These are phyloP conservation scores for Mariannaea sp. DNA, from an alignment of 2,329 filamentous ascomycete species.

Conservation along the genomic window DNA sequence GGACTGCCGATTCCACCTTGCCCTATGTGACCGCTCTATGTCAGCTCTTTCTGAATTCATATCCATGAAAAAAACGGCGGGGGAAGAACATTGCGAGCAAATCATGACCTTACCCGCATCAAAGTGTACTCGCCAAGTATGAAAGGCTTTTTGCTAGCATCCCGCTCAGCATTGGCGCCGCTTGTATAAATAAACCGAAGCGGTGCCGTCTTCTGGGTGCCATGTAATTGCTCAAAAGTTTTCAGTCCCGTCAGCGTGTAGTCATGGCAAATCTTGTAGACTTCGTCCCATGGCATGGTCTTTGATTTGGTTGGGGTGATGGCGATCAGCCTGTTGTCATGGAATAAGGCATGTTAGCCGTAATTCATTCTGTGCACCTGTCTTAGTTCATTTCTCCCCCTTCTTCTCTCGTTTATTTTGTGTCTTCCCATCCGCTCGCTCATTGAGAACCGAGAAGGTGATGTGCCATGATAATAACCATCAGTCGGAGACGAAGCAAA, in stretches of 20 bases:
- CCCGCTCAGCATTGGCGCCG: constrained; percentile 49
- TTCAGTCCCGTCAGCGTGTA: constrained; percentile 40
- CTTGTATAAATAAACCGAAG: constrained; percentile 57
- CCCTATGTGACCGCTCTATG: constrained; percentile 43
- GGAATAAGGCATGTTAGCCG: neutral
- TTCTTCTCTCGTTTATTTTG: neutral
- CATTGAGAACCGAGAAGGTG: no score
- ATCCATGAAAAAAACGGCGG: no score
- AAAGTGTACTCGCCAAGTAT: constrained; percentile 47
- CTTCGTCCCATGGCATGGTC: constrained; percentile 42
- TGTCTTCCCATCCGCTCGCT: no score
- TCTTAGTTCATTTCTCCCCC: neutral
- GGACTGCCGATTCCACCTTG: constrained; percentile 50
- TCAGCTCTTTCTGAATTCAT: neutral
- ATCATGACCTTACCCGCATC: constrained; percentile 50
- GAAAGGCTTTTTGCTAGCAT: constrained; percentile 49
- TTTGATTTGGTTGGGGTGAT: constrained; percentile 46
- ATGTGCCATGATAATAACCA: no score
- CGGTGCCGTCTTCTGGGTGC: constrained; percentile 35
- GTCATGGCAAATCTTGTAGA: constrained; percentile 48
- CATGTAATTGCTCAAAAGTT: constrained; percentile 41
- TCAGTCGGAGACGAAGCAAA: neutral
- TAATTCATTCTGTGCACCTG: neutral
- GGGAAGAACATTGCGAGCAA: neutral
- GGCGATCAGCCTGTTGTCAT: constrained; percentile 40